A percentile compares a stretch with the other conserved stretches of the same genome.
Evolutionary conservation across 2,329 filamentous ascomycete species (phyloP).

Genomic region (Hypoxylon sp.): DNA sequence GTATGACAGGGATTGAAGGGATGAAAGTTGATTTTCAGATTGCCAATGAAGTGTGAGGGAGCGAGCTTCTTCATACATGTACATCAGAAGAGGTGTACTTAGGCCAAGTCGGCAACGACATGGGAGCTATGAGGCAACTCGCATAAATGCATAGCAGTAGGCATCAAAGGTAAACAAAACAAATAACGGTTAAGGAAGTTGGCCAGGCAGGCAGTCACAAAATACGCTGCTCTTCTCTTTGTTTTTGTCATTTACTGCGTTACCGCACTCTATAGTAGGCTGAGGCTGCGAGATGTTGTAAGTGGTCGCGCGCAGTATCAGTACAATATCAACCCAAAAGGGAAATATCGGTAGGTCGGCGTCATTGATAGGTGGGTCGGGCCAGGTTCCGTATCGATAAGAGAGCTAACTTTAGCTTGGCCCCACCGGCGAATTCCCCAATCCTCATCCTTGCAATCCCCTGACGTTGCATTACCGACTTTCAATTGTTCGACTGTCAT

Average conservation of each 20-base stretch:
- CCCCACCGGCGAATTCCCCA: constrained; percentile 16
- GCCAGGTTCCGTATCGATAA: constrained; percentile 24
- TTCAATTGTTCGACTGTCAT: constrained; percentile 17
- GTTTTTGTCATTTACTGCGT: constrained; percentile 8
- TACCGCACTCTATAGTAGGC: not conserved
- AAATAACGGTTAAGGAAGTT: not conserved
- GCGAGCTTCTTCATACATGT: not conserved
- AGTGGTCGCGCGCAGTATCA: constrained; percentile 7
- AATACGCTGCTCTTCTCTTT: not conserved
- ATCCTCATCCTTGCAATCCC: constrained; percentile 32
- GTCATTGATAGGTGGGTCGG: constrained; percentile 22
- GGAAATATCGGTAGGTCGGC: constrained; percentile 33
- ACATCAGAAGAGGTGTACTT: constrained; percentile 2
- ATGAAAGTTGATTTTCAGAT: not conserved
- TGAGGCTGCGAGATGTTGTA: constrained; percentile 16
- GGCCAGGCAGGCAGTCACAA: not conserved
- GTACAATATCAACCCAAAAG: constrained; percentile 24
- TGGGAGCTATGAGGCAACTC: constrained; percentile 8
- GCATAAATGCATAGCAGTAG: constrained; percentile 1
- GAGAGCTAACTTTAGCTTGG: constrained; percentile 2
- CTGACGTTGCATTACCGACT: constrained; percentile 42
- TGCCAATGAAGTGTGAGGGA: not conserved
- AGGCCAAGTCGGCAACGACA: not conserved
- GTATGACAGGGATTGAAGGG: not conserved
- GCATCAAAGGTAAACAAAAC: not conserved